A percentile compares a stretch with the other conserved stretches of the same genome.
These are phyloP conservation scores for Neurospora pannonica DNA, from an alignment of 495 filamentous ascomycete genomes.

Conservation along the genomic window DNA sequence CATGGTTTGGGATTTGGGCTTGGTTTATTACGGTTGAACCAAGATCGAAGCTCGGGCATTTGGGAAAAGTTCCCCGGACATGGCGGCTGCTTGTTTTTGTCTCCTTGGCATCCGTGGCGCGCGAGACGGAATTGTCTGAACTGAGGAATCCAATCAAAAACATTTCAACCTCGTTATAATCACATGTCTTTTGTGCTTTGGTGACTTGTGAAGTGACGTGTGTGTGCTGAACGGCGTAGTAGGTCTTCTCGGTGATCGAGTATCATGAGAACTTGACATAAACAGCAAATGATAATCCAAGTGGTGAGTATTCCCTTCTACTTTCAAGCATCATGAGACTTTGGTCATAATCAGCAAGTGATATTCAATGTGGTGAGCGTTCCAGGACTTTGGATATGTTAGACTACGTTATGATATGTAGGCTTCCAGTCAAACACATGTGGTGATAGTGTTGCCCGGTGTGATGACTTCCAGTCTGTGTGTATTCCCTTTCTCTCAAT, in stretches of 20 bases:
- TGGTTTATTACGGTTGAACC: not conserved
- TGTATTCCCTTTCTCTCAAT: not conserved
- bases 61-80: slow-evolving; percentile 6
- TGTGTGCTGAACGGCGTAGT: not conserved
- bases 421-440: not conserved
- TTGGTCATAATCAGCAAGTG: not conserved
- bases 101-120: slow-evolving; percentile 7
- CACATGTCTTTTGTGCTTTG: slow-evolving; percentile 1
- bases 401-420: not conserved
- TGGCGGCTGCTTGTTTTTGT: slow-evolving; percentile 11
- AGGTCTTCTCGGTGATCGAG: not conserved
- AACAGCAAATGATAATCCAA: not conserved
- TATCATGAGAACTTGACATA: not conserved
- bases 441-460: not conserved
- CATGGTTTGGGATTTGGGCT: not conserved
- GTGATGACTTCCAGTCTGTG: not conserved
- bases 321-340: not conserved
- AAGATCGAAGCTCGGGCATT: not conserved
- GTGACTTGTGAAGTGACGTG: not conserved
- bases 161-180: slow-evolving; percentile 14
- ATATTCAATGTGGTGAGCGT: not conserved
- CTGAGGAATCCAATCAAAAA: slow-evolving; percentile 31
- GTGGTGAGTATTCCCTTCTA: not conserved
- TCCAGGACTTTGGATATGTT: not conserved
- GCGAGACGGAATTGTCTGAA: slow-evolving; percentile 15